Conservation (phyloP, 345 rosid genomes). For the Psidium friedrichsthalianum region DNA sequence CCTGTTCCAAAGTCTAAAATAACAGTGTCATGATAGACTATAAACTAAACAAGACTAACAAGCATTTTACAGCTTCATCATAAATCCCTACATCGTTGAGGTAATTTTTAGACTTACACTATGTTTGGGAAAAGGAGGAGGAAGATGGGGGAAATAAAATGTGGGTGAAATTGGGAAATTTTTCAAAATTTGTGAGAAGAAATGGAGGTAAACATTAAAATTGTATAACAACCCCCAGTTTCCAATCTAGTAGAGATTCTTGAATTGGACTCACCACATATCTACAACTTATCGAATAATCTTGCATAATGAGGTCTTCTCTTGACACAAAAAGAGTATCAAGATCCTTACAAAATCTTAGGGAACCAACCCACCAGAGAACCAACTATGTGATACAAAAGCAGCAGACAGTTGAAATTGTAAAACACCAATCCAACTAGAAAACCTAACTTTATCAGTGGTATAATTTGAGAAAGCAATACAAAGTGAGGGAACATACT, state of each 20-base stretch:
- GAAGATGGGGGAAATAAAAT: neutral
- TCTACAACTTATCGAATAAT: neutral
- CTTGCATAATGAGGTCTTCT: neutral
- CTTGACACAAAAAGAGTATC: neutral
- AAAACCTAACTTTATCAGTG: neutral
- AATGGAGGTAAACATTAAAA: neutral
- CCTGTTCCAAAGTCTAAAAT: neutral
- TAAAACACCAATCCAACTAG: neutral
- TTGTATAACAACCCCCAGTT: neutral
- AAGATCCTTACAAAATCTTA: neutral
- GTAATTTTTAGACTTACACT: neutral
- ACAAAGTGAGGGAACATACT: constrained; percentile 31
- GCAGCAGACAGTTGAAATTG: neutral
- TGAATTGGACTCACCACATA: neutral
- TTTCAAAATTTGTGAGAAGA: neutral
- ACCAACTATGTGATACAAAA: neutral
- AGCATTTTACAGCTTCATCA: neutral
- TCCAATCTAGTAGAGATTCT: neutral
- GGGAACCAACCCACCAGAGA: neutral
- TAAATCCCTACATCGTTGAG: neutral
- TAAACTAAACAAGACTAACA: neutral
- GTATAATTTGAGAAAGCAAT: neutral
- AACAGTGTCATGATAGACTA: neutral
- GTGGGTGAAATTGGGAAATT: neutral
- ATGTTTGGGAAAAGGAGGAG: neutral